Evolutionary conservation across 768 basidiomycete species (phyloP), one percentile per base, ranked within the genome.

Genomic region (Termitomyces sp.): DNA sequence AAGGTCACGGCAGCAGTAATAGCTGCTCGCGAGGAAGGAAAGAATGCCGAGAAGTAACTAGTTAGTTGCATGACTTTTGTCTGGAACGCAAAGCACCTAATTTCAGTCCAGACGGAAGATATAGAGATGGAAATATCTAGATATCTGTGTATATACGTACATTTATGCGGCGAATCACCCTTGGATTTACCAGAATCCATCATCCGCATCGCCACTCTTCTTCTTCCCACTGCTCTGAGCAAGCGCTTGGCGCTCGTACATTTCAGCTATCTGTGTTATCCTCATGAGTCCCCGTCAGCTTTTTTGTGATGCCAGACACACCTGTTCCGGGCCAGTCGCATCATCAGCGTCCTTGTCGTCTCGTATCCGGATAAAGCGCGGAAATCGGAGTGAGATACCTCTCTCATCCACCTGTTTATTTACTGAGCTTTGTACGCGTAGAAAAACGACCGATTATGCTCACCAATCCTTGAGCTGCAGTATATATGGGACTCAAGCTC

Each of bases 301-400:
- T 8, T 22, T 24, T 40, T 38, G 13, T 30, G 28, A 16, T 41
- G 33, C 11, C 24, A 28, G 55, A 62, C 76, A 71, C 62, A 92
- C 93, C 82, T 95, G 93, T 67, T 98, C 95, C 6, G 94, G 86
- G 3, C 87, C 85, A 11, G 97, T 98, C 24, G 93, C 92, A 72
- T 97, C 92, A 59, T 98, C 94, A 14, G 87, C 87, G 28, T 78
- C 77, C 72, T 99, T 99, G 72, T 99, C 97, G 60, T 98, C 97
- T 62, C 97, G 83, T 52, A 94, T 75, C 46, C 88, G 85, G 62
- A 99, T 83, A 72, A 98, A 98, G 30, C 97, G 84, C 41, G 97
- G 97, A 75, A 99, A 99, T 13, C 97, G 88, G 46, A 99, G 74
- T 16, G 97, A 98, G 64, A 99, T 92, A 0, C 97, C 97, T 63